A percentile compares a stretch with the other conserved stretches of the same genome.
These are phyloP conservation scores for Lecanoromycetidae sp. DNA, from an alignment of 2,329 filamentous ascomycete species.

Conservation along the genomic window DNA sequence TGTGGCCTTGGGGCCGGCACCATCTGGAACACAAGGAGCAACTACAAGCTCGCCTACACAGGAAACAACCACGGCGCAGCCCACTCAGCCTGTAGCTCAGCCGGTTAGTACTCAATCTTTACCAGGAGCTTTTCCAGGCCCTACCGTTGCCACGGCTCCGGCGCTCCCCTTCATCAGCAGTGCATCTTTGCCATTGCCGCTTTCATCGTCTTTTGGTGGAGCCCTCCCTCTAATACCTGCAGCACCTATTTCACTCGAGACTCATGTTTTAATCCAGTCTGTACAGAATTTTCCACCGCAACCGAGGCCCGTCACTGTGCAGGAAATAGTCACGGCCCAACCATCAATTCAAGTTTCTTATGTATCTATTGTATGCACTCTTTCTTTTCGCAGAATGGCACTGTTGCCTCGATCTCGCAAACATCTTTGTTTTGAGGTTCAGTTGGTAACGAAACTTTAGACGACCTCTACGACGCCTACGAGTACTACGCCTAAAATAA, in stretches of 20 bases:
- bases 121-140: slow-evolving; percentile 1
- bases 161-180: not conserved
- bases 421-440: not conserved
- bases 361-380: slow-evolving; percentile 18
- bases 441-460: slow-evolving; percentile 22
- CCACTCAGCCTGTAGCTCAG: slow-evolving; percentile 6
- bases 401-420: not conserved
- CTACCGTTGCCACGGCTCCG: slow-evolving; percentile 3
- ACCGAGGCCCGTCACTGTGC: slow-evolving; percentile 17
- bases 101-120: slow-evolving; percentile 17
- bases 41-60: not conserved
- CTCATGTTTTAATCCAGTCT: slow-evolving; percentile 12
- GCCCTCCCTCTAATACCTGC: not conserved
- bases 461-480: slow-evolving; percentile 14
- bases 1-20: slow-evolving; percentile 26
- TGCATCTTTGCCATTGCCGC: not conserved
- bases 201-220: slow-evolving; percentile 1
- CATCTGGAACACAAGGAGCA: slow-evolving; percentile 21
- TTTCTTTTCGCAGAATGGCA: not conserved
- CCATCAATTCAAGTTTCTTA: slow-evolving; percentile 15
- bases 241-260: not conserved
- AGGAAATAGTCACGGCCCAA: slow-evolving; percentile 17
- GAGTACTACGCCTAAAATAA: slow-evolving; percentile 9
- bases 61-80: not conserved
- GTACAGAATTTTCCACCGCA: slow-evolving; percentile 15